A percentile compares a stretch with the other conserved stretches of the same genome.
These are phyloP conservation scores for Penicillium silybi DNA, from an alignment of 495 filamentous ascomycete species.

Conservation along the genomic window DNA sequence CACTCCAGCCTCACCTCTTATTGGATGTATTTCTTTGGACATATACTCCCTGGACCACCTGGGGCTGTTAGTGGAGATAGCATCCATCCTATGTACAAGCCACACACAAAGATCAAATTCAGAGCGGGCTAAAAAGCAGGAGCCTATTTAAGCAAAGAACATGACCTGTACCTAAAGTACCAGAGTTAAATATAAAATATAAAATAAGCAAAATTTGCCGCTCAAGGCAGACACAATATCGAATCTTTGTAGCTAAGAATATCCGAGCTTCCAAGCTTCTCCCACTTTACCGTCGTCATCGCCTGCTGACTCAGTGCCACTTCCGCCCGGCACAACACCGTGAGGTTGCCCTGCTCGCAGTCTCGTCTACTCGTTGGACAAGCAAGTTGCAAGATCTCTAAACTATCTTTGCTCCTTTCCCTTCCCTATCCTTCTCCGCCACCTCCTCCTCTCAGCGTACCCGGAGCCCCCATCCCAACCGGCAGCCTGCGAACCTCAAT, in stretches of 20 bases:
- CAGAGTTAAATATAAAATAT: too few relatives aligned
- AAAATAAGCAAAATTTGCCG: neutral
- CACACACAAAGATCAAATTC: conserved; percentile 4
- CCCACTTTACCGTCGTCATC: conserved; percentile 23
- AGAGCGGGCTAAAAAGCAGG: neutral
- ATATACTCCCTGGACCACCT: neutral
- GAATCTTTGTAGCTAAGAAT: conserved; percentile 7
- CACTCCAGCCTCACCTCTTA: neutral
- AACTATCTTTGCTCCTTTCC: neutral
- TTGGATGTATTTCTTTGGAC: neutral
- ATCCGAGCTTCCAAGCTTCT: conserved; percentile 8
- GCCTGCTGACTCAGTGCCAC: conserved; percentile 20
- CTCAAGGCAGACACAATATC: conserved; percentile 13
- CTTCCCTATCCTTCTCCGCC: neutral
- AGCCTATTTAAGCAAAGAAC: neutral
- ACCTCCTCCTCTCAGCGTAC: neutral
- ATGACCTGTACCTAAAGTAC: neutral
- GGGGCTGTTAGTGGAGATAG: neutral
- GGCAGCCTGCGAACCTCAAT: conserved; percentile 4
- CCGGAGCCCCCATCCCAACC: conserved; percentile 8
- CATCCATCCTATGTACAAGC: conserved; percentile 3
- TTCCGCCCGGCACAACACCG: conserved; percentile 13
- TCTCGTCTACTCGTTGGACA: neutral
- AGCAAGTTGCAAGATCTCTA: neutral
- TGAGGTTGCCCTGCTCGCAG: neutral